Base-by-base conservation (phyloP, 73 alveolate genomes). In the Paramecium sexaurelia region DNA sequence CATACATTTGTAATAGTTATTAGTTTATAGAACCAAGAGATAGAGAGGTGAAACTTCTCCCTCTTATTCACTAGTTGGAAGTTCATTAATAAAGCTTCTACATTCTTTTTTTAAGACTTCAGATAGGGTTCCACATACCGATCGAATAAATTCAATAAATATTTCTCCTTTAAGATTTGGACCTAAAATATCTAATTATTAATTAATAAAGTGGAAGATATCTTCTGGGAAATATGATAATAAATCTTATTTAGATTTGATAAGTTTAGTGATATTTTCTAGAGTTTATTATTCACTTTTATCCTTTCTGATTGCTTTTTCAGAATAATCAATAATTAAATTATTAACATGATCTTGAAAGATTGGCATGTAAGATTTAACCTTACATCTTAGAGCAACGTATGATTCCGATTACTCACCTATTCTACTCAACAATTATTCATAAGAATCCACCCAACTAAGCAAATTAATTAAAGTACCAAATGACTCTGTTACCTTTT, bases 201-300 rank as follows among this genome's bases (percentile, higher is more conserved):
- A 43, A 78, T 78, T 78, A 17, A 78, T 39, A 43, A 78, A 78
- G 11, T 78, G 90, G 29, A 78, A 78, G 1, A 78, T 78, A 33
- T 78, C 90, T 43, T 78, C 90, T 36, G 90, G 90, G 29, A 78
- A 78, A 47, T 78, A 78, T 6, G 90, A 41, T 41, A 78, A 27
- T 17, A 78, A 33, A 40, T 78, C 90, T 40, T 43, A 22, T 43
- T 78, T 78, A 22, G 43, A 17, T 78, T 9, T 78, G 41, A 78
- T 78, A 20, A 78, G 55, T 78, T 78, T 39, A 17, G 45, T 39
- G 55, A 78, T 78, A 43, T 78, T 78, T 4, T 37, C 40, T 41
- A 37, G 6, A 19, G 90, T 78, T 43, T 78, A 43, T 17, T 78
- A n/a, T 45, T 78, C 90, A 22, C 55, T 24, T 15, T 45, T 78